Base-by-base conservation (phyloP, 2,329 filamentous ascomycete genomes). In the Cytospora schulzeri region DNA sequence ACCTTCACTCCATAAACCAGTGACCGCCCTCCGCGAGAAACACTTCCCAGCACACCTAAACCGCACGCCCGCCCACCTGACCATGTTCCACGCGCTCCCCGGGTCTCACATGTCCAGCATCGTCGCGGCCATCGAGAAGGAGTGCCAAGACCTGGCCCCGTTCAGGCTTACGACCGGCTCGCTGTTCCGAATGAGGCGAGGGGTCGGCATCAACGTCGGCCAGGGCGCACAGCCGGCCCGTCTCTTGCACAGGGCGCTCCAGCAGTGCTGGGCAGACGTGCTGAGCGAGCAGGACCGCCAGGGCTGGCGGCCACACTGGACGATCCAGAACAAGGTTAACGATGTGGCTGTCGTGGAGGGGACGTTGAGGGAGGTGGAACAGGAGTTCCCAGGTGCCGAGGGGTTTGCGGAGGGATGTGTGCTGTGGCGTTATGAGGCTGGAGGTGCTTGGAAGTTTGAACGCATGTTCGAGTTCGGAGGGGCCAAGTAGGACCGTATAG, bases 41-140 rank as follows among this genome's bases (percentile, higher is more conserved):
- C 58, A 66, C 57, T 66, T 64, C 41, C 64, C 57, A 0, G 41
- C n/a, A 2, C 64, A 54, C 41, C 33, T 53, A 26, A 63, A 64
- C 57, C 58, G 57, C 35, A 33, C 51, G n/a, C 53, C 55, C 3
- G 60, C 64, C 2, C 64, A 66, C 52, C 61, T 66, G 22, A 66
- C 57, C 12, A 45, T 66, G 41, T 66, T 64, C 61, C 64, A 66
- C 53, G 64, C 61, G 26, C 56, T 64, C 4, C 64, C 64, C 4
- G 61, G 60, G 7, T 51, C 51, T 17, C 24, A 56, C 52, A 33
- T 64, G 41, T 15, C 8, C 6, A 22, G 17, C 15, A 33, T 58
- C 41, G 26, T 56, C 26, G 9, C 62, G 1, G 41, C 60, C n/a
- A 45, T 58, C 14, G 24, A 54, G 26, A 17, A 64, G 45, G 28